Percentiles rank a stretch among this genome's conserved stretches.
phyloP scores from a whole-genome alignment of 2,329 filamentous ascomycete genomes.

The Penicillium thymicola region DNA sequence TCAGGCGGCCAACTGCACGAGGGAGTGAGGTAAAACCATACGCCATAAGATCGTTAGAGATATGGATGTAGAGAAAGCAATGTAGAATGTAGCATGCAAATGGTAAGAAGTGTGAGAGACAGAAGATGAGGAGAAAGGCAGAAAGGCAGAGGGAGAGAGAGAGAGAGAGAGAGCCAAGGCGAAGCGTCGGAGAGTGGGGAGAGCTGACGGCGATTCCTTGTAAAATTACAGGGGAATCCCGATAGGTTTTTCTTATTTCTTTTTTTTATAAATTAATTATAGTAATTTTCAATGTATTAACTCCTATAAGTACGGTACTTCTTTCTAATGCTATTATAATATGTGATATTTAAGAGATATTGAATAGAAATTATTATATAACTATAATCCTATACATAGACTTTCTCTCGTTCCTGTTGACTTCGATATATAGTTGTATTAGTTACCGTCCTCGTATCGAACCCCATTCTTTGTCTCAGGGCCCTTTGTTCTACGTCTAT shows the following conservation, averaged over 20 bases:
- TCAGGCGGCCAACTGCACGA: constrained; percentile 38
- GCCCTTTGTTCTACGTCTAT: background rate
- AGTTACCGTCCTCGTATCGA: background rate
- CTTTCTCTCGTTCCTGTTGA: too few relatives aligned
- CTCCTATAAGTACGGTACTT: background rate
- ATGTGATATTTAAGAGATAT: background rate
- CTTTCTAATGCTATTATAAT: background rate
- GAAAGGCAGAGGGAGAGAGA: constrained; percentile 8
- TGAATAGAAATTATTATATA: background rate
- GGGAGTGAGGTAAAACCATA: constrained; percentile 27
- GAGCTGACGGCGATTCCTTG: constrained; percentile 19
- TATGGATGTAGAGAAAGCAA: constrained; percentile 8
- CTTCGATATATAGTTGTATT: background rate
- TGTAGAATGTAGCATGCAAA: background rate
- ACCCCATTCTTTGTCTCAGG: background rate
- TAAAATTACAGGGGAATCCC: constrained; percentile 24
- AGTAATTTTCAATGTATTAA: background rate
- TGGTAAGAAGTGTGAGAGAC: background rate
- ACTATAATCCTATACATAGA: too few relatives aligned
- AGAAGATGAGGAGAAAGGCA: constrained; percentile 8
- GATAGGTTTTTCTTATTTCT: background rate
- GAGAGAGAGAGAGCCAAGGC: constrained; percentile 8
- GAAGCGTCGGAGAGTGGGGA: constrained; percentile 24
- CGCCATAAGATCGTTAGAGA: constrained; percentile 31
- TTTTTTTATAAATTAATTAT: background rate